Base-by-base conservation (phyloP, 805 yeast genomes). In the Starmerella floricola region DNA sequence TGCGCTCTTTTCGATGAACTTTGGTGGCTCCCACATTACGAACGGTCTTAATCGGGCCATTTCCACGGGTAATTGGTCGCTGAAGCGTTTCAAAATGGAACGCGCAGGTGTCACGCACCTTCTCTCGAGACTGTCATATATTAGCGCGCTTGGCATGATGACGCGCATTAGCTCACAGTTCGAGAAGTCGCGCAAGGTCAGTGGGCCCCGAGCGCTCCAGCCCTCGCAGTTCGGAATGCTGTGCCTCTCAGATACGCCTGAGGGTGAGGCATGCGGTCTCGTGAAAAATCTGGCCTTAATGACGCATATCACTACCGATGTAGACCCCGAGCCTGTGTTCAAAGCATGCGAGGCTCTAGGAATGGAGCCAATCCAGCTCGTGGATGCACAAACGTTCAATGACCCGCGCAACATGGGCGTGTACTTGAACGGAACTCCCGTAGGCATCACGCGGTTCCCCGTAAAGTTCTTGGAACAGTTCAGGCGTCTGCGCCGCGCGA, bases 201-300 rank as follows among this genome's bases (percentile, higher is more conserved):
- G 95, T 1, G 98, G 98, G 34, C 98, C 98, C 38, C 81, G 98
- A 72, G 96, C 98, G 13, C 71, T 91, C 51, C 98, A 91, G 63
- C 98, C 98, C 10, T 91, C 98, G 2, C 98, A 91, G 66, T 91
- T 91, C 62, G 98, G 98, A 60, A 91, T 91, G 97, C 70, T 91
- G 46, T 91, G 98, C 69, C 85, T 97, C 6, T 83, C 97, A 0
- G 98, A 91, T 72, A 91, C 98, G 0, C 98, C 98, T 1, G 98
- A 91, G 72, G 98, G 98, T 71, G 98, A 91, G 64, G 98, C 98
- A 0, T 91, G 98, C 76, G 98, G 98, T 58, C 72, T 91, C 62
- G 98, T 91, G 29, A 91, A 91, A 65, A 91, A 91, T 59, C 68
- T 91, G 61, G 98, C 98, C 1, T 70, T 91, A 36, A 91, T 91